phyloP scores from a whole-genome alignment of 352 stramenopile species.

The Phytophthora europaea region DNA sequence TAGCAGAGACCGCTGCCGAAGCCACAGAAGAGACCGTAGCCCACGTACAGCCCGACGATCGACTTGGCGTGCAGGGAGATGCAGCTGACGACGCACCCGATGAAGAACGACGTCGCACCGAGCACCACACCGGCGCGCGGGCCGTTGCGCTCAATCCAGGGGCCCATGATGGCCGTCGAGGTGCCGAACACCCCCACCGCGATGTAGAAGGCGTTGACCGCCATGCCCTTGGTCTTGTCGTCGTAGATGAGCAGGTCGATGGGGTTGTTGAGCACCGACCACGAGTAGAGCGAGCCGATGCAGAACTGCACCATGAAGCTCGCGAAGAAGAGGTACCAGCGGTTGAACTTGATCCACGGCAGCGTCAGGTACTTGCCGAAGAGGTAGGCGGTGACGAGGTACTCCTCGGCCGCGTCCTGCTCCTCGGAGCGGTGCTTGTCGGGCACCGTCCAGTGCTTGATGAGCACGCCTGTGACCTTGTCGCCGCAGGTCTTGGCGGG shows the following conservation, averaged over 20 bases:
- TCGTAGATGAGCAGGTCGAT: conserved; percentile 67
- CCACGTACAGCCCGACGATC: conserved; percentile 67
- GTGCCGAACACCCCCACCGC: conserved; percentile 69
- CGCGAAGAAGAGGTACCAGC: conserved; percentile 73
- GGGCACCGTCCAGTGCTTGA: conserved; percentile 67
- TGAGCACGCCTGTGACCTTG: conserved; percentile 35
- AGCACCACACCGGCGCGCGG: conserved; percentile 61
- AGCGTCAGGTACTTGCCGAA: conserved; percentile 63
- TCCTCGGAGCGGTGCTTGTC: conserved; percentile 56
- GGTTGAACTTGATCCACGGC: conserved; percentile 57
- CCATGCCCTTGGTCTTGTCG: conserved; percentile 57
- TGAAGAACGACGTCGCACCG: conserved; percentile 60
- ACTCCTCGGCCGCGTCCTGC: conserved; percentile 65
- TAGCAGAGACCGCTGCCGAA: conserved; percentile 80
- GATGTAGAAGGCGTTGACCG: conserved; percentile 83
- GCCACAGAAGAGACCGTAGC: conserved; percentile 73
- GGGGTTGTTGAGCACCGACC: conserved; percentile 80
- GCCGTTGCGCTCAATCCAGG: conserved; percentile 74
- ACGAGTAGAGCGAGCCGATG: conserved; percentile 80
- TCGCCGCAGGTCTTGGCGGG: conserved; percentile 39
- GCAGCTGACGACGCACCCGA: conserved; percentile 56
- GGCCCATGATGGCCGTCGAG: conserved; percentile 70
- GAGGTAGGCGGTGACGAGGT: conserved; percentile 61
- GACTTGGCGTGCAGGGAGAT: conserved; percentile 61
- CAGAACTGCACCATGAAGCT: conserved; percentile 78